Percentiles rank a stretch among this genome's conserved stretches.
phyloP scores from a whole-genome alignment of 2,329 filamentous ascomycete species.

The Trichoderma koningii region DNA sequence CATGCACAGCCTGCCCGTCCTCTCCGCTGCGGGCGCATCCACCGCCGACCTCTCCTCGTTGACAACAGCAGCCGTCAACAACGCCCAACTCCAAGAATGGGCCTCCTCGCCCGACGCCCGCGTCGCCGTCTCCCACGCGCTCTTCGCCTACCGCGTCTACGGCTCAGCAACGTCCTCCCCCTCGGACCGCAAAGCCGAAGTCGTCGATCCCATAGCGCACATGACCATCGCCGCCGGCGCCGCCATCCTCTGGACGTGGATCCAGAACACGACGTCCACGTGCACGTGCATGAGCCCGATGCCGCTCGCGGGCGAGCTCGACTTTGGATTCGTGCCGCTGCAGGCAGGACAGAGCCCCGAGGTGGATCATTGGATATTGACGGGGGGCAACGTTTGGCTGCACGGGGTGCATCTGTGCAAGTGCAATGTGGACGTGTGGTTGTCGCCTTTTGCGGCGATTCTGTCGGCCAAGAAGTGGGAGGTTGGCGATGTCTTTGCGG shows the following conservation, averaged over 20 bases:
- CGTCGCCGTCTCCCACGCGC: constrained; percentile 40
- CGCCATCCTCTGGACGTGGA: constrained; percentile 43
- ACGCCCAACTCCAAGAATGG: constrained; percentile 37
- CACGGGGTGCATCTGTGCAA: constrained; percentile 23
- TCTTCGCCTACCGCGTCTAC: constrained; percentile 37
- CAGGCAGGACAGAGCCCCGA: constrained; percentile 21
- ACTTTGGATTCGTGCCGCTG: constrained; percentile 23
- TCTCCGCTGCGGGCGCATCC: constrained; percentile 21
- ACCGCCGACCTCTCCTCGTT: constrained; percentile 27
- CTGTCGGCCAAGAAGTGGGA: constrained; percentile 25
- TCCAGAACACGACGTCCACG: constrained; percentile 34
- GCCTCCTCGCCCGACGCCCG: constrained; percentile 36
- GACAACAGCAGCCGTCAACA: constrained; percentile 25
- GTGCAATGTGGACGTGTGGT: constrained; percentile 25
- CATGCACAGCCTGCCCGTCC: constrained; percentile 33
- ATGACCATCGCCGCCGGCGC: constrained; percentile 39
- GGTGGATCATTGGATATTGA: constrained; percentile 25
- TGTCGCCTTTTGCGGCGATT: constrained; percentile 26
- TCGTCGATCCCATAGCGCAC: constrained; percentile 41
- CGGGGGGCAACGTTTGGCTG: constrained; percentile 21
- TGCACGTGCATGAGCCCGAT: constrained; percentile 29
- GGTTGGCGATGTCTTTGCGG: constrained; percentile 22
- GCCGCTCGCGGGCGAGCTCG: constrained; percentile 6
- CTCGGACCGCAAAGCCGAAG: constrained; percentile 16
- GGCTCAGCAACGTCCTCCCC: constrained; percentile 27